A percentile compares a stretch with the other conserved stretches of the same genome.
Evolutionary conservation across 208 protist genomes (phyloP).

Genomic region (Acanthamoeba culbertsoni): DNA sequence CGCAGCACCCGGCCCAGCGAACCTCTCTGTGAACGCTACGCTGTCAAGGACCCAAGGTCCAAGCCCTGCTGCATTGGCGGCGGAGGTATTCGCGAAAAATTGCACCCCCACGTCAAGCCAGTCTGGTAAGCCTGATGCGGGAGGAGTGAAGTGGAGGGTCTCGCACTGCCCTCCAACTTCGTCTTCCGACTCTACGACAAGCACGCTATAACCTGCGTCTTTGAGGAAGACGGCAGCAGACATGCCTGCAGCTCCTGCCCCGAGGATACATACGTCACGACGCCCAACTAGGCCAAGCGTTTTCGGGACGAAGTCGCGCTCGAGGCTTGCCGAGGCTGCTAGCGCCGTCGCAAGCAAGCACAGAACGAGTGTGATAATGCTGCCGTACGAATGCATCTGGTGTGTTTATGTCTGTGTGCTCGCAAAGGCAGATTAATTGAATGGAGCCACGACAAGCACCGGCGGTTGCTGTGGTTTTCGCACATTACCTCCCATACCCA

Average conservation of each 20-base stretch:
- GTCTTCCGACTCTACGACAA: neutral
- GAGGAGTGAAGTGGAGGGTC: neutral
- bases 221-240: slow-evolving; percentile 37
- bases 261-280: slow-evolving; percentile 9
- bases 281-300: neutral
- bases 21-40: slow-evolving; percentile 1
- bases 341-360: too few species aligned
- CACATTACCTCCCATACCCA: too few species aligned
- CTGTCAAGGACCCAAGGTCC: neutral
- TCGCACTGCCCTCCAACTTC: neutral
- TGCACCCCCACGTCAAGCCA: slow-evolving; percentile 36
- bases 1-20: neutral
- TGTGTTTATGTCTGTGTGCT: too few species aligned
- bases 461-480: too few species aligned
- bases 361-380: too few species aligned
- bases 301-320: too few species aligned
- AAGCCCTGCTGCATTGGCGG: neutral
- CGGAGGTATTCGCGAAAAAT: neutral
- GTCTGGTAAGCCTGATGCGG: neutral
- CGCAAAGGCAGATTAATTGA: too few species aligned
- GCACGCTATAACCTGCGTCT: neutral
- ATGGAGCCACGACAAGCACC: too few species aligned
- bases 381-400: too few species aligned
- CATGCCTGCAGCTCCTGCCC: neutral
- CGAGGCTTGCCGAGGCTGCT: too few species aligned